Conservation (phyloP, 257 asterid genomes). For the Solanum boliviense region DNA sequence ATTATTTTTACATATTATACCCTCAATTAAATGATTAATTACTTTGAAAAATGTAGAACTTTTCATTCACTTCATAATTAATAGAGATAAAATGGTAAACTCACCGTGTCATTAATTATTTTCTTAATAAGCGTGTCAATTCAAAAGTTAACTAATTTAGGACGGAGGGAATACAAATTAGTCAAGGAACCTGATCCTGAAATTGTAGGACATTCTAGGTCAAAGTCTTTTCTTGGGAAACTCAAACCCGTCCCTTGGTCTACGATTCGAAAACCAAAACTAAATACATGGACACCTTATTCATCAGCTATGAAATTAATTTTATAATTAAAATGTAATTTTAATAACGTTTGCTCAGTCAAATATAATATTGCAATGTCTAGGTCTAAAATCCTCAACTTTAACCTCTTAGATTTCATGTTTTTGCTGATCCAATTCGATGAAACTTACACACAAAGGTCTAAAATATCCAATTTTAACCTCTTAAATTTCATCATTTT, state of each 20-base stretch:
- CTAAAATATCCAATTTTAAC: neutral
- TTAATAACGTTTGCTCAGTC: neutral
- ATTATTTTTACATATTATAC: no score
- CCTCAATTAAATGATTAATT: no score
- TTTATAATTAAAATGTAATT: no score
- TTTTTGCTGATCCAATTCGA: neutral
- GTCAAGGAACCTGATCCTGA: neutral
- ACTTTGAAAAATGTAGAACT: no score
- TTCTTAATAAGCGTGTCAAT: no score
- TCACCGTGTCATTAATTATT: no score
- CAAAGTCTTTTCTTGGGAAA: no score
- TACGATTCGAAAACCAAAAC: neutral
- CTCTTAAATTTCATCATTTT: no score
- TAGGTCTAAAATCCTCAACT: neutral
- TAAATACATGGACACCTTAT: neutral
- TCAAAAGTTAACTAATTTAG: no score
- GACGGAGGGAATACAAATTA: neutral
- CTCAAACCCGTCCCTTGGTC: neutral
- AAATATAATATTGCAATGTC: neutral
- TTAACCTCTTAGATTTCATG: neutral
- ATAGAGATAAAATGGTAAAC: no score
- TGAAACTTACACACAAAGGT: neutral
- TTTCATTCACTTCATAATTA: no score
- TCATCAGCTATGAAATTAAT: neutral
- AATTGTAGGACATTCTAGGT: no score